These are phyloP conservation scores for Hypoxylon rickii DNA, from an alignment of 495 filamentous ascomycete genomes.

Conservation along the genomic window DNA sequence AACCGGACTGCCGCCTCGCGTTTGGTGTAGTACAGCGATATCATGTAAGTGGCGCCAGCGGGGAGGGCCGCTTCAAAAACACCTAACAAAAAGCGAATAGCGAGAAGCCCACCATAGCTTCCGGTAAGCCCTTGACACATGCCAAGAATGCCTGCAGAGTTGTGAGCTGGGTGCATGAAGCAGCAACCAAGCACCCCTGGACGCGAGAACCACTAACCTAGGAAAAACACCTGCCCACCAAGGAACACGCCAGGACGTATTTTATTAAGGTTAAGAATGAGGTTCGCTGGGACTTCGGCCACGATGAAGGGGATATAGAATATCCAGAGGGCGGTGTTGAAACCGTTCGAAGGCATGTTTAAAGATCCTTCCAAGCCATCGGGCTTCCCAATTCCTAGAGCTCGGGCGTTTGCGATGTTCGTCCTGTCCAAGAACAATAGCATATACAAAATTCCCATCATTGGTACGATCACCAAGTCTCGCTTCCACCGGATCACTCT, in stretches of 20 bases:
- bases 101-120: slow-evolving; percentile 28
- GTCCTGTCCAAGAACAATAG: slow-evolving; percentile 31
- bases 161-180: slow-evolving; percentile 8
- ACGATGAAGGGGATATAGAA: slow-evolving; percentile 31
- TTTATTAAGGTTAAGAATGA: slow-evolving; percentile 29
- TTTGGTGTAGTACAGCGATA: slow-evolving; percentile 38
- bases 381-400: slow-evolving; percentile 17
- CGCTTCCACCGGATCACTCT: slow-evolving; percentile 24
- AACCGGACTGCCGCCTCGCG: slow-evolving; percentile 32
- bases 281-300: slow-evolving; percentile 30
- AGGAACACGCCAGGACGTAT: slow-evolving; percentile 28
- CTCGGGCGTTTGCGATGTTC: slow-evolving; percentile 33
- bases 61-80: slow-evolving; percentile 30
- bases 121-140: slow-evolving; percentile 30
- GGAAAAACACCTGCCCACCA: slow-evolving; percentile 23
- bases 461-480: slow-evolving; percentile 28
- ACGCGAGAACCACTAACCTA: slow-evolving; percentile 7
- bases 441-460: slow-evolving; percentile 30
- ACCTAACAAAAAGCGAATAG: slow-evolving; percentile 30
- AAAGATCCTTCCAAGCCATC: slow-evolving; percentile 24
- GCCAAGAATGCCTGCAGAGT: slow-evolving; percentile 14
- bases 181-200: not conserved
- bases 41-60: slow-evolving; percentile 35
- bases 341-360: slow-evolving; percentile 29
- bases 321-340: slow-evolving; percentile 29